phyloP scores from a whole-genome alignment of 1,139 yeast species.

The Pichia cactophila region DNA sequence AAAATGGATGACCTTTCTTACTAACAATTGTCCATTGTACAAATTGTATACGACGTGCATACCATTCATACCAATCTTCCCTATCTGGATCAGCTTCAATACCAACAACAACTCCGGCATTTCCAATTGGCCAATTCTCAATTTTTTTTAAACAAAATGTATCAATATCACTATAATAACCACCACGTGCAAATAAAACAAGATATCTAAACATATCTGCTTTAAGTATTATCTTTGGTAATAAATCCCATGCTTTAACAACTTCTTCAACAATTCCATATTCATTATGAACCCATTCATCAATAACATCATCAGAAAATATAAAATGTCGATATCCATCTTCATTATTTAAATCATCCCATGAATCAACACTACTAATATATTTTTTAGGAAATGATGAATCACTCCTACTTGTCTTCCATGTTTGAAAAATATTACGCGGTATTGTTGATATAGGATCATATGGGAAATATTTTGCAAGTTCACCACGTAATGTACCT shows the following conservation, averaged over 20 bases:
- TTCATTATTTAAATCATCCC: constrained; percentile 41
- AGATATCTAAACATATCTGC: constrained; percentile 72
- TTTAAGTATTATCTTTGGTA: constrained; percentile 61
- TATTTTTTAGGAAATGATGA: constrained; percentile 46
- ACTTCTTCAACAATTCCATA: constrained; percentile 58
- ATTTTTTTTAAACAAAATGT: constrained; percentile 48
- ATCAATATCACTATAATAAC: constrained; percentile 70
- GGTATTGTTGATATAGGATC: constrained; percentile 36
- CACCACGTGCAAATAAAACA: constrained; percentile 67
- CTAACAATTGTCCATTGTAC: constrained; percentile 75
- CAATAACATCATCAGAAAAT: constrained; percentile 41
- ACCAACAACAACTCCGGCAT: constrained; percentile 58
- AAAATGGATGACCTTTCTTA: constrained; percentile 66
- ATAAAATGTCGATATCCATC: constrained; percentile 54
- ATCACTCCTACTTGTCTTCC: constrained; percentile 65
- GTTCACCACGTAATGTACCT: constrained; percentile 39
- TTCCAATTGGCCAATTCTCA: constrained; percentile 34
- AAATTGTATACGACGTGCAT: constrained; percentile 67
- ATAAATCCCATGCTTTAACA: constrained; percentile 48
- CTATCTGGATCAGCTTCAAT: constrained; percentile 73
- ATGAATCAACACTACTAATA: constrained; percentile 35
- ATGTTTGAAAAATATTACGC: constrained; percentile 87
- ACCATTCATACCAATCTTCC: constrained; percentile 69
- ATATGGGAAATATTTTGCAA: constrained; percentile 67
- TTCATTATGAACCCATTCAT: constrained; percentile 33